Evolutionary conservation across 2,329 filamentous ascomycete genomes (phyloP).

Genomic region (Xylaria sp.): DNA sequence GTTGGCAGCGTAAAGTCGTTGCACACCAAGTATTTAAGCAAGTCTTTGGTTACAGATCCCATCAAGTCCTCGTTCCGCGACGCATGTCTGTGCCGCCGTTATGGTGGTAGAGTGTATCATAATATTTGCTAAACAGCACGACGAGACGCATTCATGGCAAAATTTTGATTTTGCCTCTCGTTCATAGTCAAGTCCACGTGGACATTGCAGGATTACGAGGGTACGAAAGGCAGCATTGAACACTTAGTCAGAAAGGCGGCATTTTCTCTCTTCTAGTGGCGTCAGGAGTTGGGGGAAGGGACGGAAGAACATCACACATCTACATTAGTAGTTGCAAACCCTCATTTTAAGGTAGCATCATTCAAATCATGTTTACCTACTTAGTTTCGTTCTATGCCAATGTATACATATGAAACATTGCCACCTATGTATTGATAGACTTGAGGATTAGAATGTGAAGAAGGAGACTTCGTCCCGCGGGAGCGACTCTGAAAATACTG

Average conservation of each 20-base stretch:
- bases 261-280: slow-evolving; percentile 33
- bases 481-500: slow-evolving; percentile 5
- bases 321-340: slow-evolving; percentile 34
- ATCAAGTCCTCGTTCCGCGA: slow-evolving; percentile 15
- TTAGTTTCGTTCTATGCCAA: not conserved
- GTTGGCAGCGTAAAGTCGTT: slow-evolving; percentile 8
- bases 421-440: slow-evolving; percentile 5
- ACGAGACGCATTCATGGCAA: slow-evolving; percentile 36
- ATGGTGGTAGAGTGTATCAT: slow-evolving; percentile 40
- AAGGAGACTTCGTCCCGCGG: not conserved
- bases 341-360: slow-evolving; percentile 38
- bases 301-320: slow-evolving; percentile 38
- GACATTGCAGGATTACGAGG: slow-evolving; percentile 39
- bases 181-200: slow-evolving; percentile 37
- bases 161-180: slow-evolving; percentile 34
- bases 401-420: slow-evolving; percentile 6
- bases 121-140: slow-evolving; percentile 27
- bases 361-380: slow-evolving; percentile 27
- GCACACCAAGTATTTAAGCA: slow-evolving; percentile 6
- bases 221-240: slow-evolving; percentile 42
- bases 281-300: slow-evolving; percentile 40
- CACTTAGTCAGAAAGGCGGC: slow-evolving; percentile 43
- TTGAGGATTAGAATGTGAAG: slow-evolving; percentile 4
- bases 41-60: slow-evolving; percentile 29
- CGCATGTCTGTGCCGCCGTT: slow-evolving; percentile 15